A percentile compares a stretch with the other conserved stretches of the same genome.
phyloP scores from a whole-genome alignment of 345 rosid genomes.

The Hibiscus tridactylites region DNA sequence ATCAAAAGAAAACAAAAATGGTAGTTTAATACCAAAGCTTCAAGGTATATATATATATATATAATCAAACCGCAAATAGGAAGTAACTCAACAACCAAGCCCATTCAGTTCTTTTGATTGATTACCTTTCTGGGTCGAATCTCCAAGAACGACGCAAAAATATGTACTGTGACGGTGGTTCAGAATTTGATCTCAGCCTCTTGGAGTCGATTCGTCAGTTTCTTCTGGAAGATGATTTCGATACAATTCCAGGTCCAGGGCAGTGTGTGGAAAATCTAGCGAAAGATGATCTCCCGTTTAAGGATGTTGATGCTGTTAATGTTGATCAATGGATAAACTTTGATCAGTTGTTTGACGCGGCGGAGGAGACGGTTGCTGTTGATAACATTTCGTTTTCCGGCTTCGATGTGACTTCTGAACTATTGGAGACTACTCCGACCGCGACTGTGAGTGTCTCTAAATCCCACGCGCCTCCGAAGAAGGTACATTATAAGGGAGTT shows the following conservation, averaged over 20 bases:
- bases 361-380: neutral
- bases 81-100: neutral
- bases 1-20: neutral
- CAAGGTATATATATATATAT: neutral
- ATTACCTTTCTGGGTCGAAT: too few relatives aligned
- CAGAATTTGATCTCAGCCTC: slow-evolving; percentile 6
- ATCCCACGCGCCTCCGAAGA: neutral
- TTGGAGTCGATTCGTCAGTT: slow-evolving; percentile 21
- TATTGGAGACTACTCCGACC: neutral
- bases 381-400: neutral
- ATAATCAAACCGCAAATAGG: neutral
- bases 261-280: neutral
- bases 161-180: neutral
- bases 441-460: neutral
- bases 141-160: too few relatives aligned
- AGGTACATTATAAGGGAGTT: slow-evolving; percentile 31
- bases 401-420: neutral
- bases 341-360: neutral
- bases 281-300: too few relatives aligned
- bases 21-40: neutral
- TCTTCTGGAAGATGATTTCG: slow-evolving; percentile 21
- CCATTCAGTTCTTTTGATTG: too few relatives aligned
- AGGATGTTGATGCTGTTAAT: neutral
- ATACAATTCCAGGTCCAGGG: neutral
- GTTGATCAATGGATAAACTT: neutral